These are phyloP conservation scores for Leishmania tarentolae DNA, from an alignment of 208 protist species.

Conservation along the genomic window DNA sequence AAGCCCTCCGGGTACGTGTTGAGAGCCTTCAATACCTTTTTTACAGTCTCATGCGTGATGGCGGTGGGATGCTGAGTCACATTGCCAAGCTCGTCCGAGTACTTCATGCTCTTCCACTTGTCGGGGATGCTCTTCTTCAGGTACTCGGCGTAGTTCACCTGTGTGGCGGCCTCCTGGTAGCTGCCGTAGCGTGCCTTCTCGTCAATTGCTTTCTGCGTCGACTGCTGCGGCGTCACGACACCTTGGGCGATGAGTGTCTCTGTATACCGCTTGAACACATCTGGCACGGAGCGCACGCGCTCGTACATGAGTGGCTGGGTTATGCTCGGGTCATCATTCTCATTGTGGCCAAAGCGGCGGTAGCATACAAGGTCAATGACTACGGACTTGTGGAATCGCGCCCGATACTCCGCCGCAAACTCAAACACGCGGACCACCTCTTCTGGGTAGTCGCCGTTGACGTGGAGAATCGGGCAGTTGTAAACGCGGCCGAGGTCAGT, in stretches of 20 bases:
- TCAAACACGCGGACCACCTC: slow-evolving; percentile 92
- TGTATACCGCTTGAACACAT: slow-evolving; percentile 88
- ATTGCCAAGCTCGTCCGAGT: slow-evolving; percentile 77
- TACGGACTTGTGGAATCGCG: slow-evolving; percentile 93
- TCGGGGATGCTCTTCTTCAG: slow-evolving; percentile 71
- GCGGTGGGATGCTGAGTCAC: slow-evolving; percentile 68
- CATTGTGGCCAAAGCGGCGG: slow-evolving; percentile 97
- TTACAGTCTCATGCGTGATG: slow-evolving; percentile 56
- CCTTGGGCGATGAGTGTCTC: slow-evolving; percentile 78
- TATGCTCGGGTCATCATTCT: slow-evolving; percentile 98
- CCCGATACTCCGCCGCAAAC: slow-evolving; percentile 93
- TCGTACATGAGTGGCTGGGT: slow-evolving; percentile 98
- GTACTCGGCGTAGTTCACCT: slow-evolving; percentile 86
- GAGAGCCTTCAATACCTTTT: slow-evolving; percentile 63
- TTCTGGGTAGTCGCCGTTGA: slow-evolving; percentile 98
- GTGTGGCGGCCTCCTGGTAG: slow-evolving; percentile 60
- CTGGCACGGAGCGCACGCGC: slow-evolving; percentile 81
- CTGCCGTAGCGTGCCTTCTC: slow-evolving; percentile 84
- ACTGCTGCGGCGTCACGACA: slow-evolving; percentile 70
- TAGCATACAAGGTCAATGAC: slow-evolving; percentile 98
- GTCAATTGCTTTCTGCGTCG: slow-evolving; percentile 69
- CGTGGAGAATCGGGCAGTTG: slow-evolving; percentile 97
- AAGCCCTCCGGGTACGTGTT: slow-evolving; percentile 82
- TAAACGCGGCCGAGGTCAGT: slow-evolving; percentile 97
- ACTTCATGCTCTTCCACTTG: slow-evolving; percentile 74